A percentile compares a stretch with the other conserved stretches of the same genome.
Conservation (phyloP, 129 eudicot species). For the Centrapalus pauciflorus region DNA sequence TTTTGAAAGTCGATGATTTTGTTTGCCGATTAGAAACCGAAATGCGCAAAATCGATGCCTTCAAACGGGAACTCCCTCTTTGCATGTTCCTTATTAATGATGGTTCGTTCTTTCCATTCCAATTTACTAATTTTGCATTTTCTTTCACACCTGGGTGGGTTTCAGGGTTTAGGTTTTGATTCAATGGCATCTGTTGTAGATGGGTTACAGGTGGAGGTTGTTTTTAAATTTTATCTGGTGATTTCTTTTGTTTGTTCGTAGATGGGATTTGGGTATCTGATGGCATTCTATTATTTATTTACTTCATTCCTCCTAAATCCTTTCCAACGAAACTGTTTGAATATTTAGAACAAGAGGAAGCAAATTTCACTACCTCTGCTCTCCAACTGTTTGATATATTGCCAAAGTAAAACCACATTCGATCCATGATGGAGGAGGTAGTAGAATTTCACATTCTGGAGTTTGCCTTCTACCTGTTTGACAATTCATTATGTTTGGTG, state of each 20-base stretch:
- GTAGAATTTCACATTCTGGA: background rate
- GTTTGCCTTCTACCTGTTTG: background rate
- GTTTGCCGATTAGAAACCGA: constrained; percentile 57
- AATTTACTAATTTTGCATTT: background rate
- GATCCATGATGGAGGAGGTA: background rate
- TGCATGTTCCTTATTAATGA: constrained; percentile 63
- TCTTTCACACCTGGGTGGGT: background rate
- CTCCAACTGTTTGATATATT: constrained; percentile 12
- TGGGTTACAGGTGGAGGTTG: background rate
- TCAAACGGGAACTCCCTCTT: constrained; percentile 79
- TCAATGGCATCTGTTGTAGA: background rate
- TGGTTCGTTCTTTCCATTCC: constrained; percentile 36
- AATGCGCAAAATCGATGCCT: constrained; percentile 81
- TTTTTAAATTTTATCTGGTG: background rate
- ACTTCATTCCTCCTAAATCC: background rate
- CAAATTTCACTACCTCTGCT: background rate
- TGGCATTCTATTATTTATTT: constrained; percentile 1
- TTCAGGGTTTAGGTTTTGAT: background rate
- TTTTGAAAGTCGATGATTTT: constrained; percentile 41
- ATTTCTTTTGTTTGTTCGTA: background rate
- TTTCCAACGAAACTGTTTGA: too few relatives aligned
- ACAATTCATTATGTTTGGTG: background rate
- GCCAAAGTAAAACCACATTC: background rate
- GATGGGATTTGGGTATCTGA: constrained; percentile 13
- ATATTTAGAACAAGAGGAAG: background rate